phyloP scores from a whole-genome alignment of 352 stramenopile genomes.

The Phytophthora pluvialis region DNA sequence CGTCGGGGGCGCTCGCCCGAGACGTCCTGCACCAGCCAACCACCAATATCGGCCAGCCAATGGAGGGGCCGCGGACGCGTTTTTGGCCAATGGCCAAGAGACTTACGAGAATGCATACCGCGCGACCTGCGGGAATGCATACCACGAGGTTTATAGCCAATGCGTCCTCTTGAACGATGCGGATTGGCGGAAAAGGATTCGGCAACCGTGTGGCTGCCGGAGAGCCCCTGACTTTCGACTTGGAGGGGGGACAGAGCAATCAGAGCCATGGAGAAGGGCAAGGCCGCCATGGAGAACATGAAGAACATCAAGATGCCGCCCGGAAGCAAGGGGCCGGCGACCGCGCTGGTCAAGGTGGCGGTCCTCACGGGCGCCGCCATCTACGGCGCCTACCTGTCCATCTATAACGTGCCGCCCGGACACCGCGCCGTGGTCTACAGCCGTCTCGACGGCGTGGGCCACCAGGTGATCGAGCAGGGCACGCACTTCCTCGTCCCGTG shows the following conservation, averaged over 20 bases:
- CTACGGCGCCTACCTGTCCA: conserved; percentile 83
- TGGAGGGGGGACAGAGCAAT: conserved; percentile 20
- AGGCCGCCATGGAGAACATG: conserved; percentile 89
- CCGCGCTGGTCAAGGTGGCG: conserved; percentile 69
- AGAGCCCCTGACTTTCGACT: conserved; percentile 29
- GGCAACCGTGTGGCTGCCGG: conserved; percentile 14
- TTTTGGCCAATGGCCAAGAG: not conserved
- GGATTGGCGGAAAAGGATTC: conserved; percentile 17
- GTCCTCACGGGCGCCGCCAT: conserved; percentile 63
- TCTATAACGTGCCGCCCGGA: conserved; percentile 91
- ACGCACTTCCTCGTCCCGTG: conserved; percentile 98
- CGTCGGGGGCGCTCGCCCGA: not conserved
- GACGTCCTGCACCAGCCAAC: conserved; percentile 41
- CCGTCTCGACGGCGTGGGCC: conserved; percentile 84
- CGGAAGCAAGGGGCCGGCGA: conserved; percentile 57
- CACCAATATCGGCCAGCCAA: conserved; percentile 57
- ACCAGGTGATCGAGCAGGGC: conserved; percentile 90
- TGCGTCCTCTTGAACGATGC: not conserved
- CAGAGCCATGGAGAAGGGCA: conserved; percentile 79
- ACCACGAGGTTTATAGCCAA: conserved; percentile 1
- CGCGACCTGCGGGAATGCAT: not conserved
- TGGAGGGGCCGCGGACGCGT: conserved; percentile 14
- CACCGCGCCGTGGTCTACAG: conserved; percentile 92
- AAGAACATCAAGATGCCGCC: conserved; percentile 90
- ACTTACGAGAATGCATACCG: not conserved